Evolutionary conservation across 108 stramenopile genomes (phyloP).

Genomic region (Cyclotella choctawhatcheeana): DNA sequence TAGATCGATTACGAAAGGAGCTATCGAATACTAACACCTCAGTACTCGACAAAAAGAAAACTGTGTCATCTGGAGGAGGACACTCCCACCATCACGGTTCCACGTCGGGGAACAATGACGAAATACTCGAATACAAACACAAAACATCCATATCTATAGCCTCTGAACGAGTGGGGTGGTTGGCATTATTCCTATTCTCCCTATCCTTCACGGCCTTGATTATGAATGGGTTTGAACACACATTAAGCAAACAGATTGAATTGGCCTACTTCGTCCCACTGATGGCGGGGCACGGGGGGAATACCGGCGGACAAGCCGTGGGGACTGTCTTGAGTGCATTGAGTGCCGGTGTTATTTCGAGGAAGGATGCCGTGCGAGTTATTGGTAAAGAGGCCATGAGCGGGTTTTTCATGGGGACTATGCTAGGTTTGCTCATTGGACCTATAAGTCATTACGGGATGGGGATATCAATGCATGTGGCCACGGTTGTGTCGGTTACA

Average conservation of each 20-base stretch:
- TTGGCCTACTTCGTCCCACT: conserved; percentile 91
- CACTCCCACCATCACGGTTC: conserved; percentile 50
- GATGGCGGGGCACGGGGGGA: conserved; percentile 90
- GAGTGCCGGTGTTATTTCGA: conserved; percentile 64
- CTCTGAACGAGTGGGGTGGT: conserved; percentile 77
- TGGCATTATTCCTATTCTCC: conserved; percentile 78
- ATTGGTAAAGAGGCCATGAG: conserved; percentile 73
- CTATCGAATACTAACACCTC: conserved; percentile 36
- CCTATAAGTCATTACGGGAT: conserved; percentile 75
- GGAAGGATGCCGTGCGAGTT: conserved; percentile 65
- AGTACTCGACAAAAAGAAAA: conserved; percentile 17
- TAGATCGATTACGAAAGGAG: conserved; percentile 62
- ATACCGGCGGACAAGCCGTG: conserved; percentile 89
- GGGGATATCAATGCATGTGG: conserved; percentile 85
- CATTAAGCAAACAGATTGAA: conserved; percentile 84
- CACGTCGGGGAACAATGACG: conserved; percentile 40
- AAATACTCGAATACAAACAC: conserved; percentile 59
- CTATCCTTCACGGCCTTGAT: conserved; percentile 84
- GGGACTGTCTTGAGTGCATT: conserved; percentile 85
- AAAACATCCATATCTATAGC: conserved; percentile 72
- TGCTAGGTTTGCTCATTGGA: conserved; percentile 69
- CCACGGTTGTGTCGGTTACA: conserved; percentile 73
- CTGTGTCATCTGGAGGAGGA: conserved; percentile 24
- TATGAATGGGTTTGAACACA: conserved; percentile 91
- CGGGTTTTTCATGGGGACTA: conserved; percentile 71